A percentile compares a stretch with the other conserved stretches of the same genome.
Evolutionary conservation across 108 stramenopile species (phyloP).

Genomic region (Skeletonema grethae): DNA sequence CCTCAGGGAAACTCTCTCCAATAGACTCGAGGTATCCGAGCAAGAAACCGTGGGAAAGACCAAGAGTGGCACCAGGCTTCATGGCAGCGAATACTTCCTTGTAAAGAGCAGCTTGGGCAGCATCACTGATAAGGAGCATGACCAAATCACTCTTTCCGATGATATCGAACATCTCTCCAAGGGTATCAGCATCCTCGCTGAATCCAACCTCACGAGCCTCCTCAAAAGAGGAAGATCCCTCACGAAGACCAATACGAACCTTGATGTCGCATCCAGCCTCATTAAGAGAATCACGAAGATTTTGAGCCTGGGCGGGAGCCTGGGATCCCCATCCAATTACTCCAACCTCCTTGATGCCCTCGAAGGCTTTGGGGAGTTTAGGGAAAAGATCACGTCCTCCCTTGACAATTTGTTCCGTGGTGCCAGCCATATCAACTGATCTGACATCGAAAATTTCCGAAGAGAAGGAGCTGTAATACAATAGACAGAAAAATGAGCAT

Average conservation of each 20-base stretch:
- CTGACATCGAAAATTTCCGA: constrained; percentile 89
- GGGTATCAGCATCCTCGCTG: constrained; percentile 88
- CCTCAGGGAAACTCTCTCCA: constrained; percentile 92
- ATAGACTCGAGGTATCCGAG: constrained; percentile 96
- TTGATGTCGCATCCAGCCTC: constrained; percentile 84
- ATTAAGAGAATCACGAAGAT: constrained; percentile 89
- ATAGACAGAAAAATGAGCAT: background rate
- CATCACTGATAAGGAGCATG: constrained; percentile 95
- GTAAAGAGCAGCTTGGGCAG: constrained; percentile 93
- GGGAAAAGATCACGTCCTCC: constrained; percentile 97
- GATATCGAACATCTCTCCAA: constrained; percentile 97
- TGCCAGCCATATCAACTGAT: constrained; percentile 87
- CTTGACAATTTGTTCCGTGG: constrained; percentile 94
- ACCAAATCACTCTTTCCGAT: constrained; percentile 94
- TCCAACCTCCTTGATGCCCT: constrained; percentile 94
- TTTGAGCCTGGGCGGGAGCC: constrained; percentile 97
- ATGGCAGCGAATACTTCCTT: constrained; percentile 97
- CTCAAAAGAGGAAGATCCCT: constrained; percentile 89
- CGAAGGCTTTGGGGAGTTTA: constrained; percentile 92
- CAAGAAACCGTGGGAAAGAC: constrained; percentile 96
- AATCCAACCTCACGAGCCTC: constrained; percentile 92
- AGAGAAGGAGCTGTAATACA: constrained; percentile 53
- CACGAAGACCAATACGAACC: constrained; percentile 94
- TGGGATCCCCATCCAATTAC: constrained; percentile 99
- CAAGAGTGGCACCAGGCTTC: constrained; percentile 97